Conservation (phyloP, 768 basidiomycete genomes). For the Phanerochaete carnosa region DNA sequence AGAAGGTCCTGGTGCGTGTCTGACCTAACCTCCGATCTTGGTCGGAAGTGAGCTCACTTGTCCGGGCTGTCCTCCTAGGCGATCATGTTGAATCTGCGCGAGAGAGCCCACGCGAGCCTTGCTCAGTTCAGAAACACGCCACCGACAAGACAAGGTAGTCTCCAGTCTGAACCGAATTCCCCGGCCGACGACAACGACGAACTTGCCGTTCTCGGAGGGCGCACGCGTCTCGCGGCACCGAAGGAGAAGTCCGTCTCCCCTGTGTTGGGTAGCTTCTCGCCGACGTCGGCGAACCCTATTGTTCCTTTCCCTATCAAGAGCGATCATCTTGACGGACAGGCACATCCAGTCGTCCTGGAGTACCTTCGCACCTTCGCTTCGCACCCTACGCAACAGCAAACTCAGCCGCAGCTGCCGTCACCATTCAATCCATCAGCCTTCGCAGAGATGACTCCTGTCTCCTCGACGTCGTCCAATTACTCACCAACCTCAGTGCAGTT, state of each 20-base stretch:
- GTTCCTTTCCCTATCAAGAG: slow-evolving; percentile 65
- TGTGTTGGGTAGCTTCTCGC: slow-evolving; percentile 53
- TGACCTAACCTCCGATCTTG: slow-evolving; percentile 13
- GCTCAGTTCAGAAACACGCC: slow-evolving; percentile 32
- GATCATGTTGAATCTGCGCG: slow-evolving; percentile 53
- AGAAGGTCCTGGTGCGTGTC: slow-evolving; percentile 55
- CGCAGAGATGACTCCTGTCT: slow-evolving; percentile 10
- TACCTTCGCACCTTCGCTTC: slow-evolving; percentile 62
- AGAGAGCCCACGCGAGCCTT: slow-evolving; percentile 41
- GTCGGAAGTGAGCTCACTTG: slow-evolving; percentile 6
- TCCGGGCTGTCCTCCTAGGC: slow-evolving; percentile 34
- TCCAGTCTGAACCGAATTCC: slow-evolving; percentile 33
- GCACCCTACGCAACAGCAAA: background rate
- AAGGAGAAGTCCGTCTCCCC: slow-evolving; percentile 34
- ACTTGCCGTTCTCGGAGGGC: slow-evolving; percentile 55
- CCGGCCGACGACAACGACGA: slow-evolving; percentile 63
- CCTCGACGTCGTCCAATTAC: slow-evolving; percentile 1
- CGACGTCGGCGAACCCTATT: slow-evolving; percentile 67
- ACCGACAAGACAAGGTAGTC: slow-evolving; percentile 31
- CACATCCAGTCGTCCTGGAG: slow-evolving; percentile 63
- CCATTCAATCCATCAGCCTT: slow-evolving; percentile 5
- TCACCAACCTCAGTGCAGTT: background rate
- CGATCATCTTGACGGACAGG: slow-evolving; percentile 39
- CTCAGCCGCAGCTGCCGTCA: slow-evolving; percentile 3
- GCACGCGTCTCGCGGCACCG: slow-evolving; percentile 56